Evolutionary conservation across 1,139 yeast species (phyloP).

Genomic region (Candida albicans): DNA sequence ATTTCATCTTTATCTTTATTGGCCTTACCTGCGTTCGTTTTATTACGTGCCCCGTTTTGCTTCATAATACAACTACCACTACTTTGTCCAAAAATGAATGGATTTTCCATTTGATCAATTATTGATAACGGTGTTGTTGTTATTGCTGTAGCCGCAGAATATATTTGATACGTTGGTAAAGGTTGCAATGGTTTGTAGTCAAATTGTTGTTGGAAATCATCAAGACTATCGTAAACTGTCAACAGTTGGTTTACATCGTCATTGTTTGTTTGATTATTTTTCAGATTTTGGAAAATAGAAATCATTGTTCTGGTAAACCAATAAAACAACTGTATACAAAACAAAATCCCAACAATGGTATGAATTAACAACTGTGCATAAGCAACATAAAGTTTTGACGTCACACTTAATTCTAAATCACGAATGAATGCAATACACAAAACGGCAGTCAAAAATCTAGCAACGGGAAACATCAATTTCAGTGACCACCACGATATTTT

Average conservation of each 20-base stretch:
- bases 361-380: slow-evolving; percentile 44
- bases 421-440: slow-evolving; percentile 44
- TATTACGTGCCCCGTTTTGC: not conserved
- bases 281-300: slow-evolving; percentile 20
- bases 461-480: slow-evolving; percentile 36
- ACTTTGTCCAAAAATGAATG: no score
- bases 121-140: not conserved
- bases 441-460: slow-evolving; percentile 37
- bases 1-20: not conserved
- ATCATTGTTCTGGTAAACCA: slow-evolving; percentile 30
- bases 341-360: slow-evolving; percentile 35
- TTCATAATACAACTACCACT: no score
- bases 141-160: not conserved
- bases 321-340: slow-evolving; percentile 33
- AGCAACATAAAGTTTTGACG: slow-evolving; percentile 38
- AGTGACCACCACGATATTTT: slow-evolving; percentile 40
- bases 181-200: slow-evolving; percentile 31
- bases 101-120: not conserved
- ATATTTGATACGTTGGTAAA: slow-evolving; percentile 1
- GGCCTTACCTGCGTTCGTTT: not conserved
- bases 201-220: slow-evolving; percentile 30
- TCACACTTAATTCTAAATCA: slow-evolving; percentile 33
- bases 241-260: not conserved
- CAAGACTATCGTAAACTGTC: slow-evolving; percentile 15
- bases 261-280: slow-evolving; percentile 8